These are phyloP conservation scores for Penicillium verrucosum DNA, from an alignment of 2,329 filamentous ascomycete species.

Conservation along the genomic window DNA sequence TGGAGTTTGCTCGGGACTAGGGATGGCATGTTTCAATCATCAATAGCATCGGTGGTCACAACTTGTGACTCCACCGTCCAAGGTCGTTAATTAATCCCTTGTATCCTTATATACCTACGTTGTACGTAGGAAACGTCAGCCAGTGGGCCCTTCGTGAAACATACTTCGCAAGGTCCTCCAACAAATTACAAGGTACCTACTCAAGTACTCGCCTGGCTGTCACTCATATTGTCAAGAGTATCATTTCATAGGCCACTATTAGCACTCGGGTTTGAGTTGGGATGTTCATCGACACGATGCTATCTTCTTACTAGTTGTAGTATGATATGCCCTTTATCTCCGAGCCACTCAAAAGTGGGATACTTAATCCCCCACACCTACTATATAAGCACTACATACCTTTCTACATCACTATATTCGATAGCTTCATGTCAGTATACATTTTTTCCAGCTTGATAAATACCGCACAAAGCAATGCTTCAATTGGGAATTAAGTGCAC, in stretches of 20 bases:
- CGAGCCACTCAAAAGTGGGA: neutral
- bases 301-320: neutral
- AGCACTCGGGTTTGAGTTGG: neutral
- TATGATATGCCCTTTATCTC: neutral
- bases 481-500: neutral
- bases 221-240: neutral
- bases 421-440: neutral
- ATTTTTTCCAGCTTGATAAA: neutral
- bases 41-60: neutral
- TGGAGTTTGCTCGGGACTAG: neutral
- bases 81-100: neutral
- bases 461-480: neutral
- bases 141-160: neutral
- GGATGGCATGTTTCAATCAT: neutral
- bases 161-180: neutral
- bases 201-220: neutral
- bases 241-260: neutral
- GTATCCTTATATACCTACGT: neutral
- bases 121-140: neutral
- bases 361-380: neutral
- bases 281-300: neutral
- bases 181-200: neutral
- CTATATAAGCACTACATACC: neutral
- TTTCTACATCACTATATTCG: neutral
- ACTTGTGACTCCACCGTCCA: neutral